Base-by-base conservation (phyloP, 371 early-diverging fungal species). In the Batkoa obscura region DNA sequence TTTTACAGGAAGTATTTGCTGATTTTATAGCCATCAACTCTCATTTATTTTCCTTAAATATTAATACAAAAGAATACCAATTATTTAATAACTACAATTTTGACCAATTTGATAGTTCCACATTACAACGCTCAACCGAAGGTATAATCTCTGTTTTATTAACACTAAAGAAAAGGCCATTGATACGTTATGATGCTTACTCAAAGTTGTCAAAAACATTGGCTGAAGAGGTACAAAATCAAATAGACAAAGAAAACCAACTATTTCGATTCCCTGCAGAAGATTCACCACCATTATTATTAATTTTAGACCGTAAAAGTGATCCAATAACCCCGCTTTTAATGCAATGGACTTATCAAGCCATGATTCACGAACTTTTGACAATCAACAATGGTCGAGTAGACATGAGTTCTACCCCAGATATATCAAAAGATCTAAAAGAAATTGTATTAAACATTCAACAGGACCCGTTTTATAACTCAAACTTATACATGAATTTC, bases 301-400 rank as follows among this genome's bases (percentile, higher is more conserved):
- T 99, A 31, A 76, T 99, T 31, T 65, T 99, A 37, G 98, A 99
- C 64, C 81, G 99, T 50, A 72, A 85, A 33, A 88, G 90, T 62
- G 99, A 99, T 66, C 90, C 98, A 0, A 83, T 98, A 2, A 98
- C 99, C 0, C 99, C 99, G 0, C 70, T 99, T 13, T 71, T 98
- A 30, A 80, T 83, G 12, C 95, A 94, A 60, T 99, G 99, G 99
- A 94, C 94, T 6, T 99, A 99, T 64, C 98, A 98, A 62, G 90
- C 98, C 2, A 92, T 99, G 93, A 88, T 99, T 2, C 90, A 96
- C 66, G 98, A 98, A 60, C 68, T 95, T 59, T 73, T 98, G 51
- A 92, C 94, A 0, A 94, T 98, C 60, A 74, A 77, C 57, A 91
- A 97, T 65, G 94, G 95, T 36, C 70, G 96, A 41, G 94, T 98